Base-by-base conservation (phyloP, 164 flowering plant species). In the Annona cherimola region DNA sequence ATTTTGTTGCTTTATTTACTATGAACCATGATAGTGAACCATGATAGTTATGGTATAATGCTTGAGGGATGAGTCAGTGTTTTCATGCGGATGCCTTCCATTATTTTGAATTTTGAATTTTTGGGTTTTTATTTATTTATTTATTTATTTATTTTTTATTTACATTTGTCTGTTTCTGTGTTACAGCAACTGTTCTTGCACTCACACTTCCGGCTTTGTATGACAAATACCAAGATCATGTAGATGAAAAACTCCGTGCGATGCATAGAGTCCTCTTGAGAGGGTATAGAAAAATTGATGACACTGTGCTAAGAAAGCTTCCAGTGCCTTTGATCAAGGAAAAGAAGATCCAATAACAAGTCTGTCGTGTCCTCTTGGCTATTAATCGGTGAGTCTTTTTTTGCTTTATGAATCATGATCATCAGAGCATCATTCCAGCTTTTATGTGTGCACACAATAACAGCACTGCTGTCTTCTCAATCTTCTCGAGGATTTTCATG, bases 171-270 rank as follows among this genome's bases (percentile, higher is more conserved):
- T 43, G 41, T 61, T 11, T 61, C 16, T 64, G 67, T 65, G 18
- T 68, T 61, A 44, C 90, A 94, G 99, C 91, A 46, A 78, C 84
- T 74, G 74, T 94, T 76, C 80, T 92, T 68, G 79, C 89, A 63
- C 77, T 94, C 14, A 83, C 93, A 11, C 79, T 90, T 65, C 97
- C 99, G 41, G 68, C 80, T 41, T 41, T 89, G 72, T 94, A 88
- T 77, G 94, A 90, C 43, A 89, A 84, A 75, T 89, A 85, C 77
- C 95, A 87, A 77, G 85, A 81, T 71, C 85, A 71, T 41, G 83
- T 92, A 67, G 93, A 91, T 79, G 86, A 87, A 5, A 88, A 86
- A 82, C 75, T 94, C 63, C 71, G 62, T 18, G 61, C 74, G 41
- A 71, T 79, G 18, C 78, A 81, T 55, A 76, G 71, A 55, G 55